Evolutionary conservation across 495 filamentous ascomycete genomes (phyloP).

Genomic region (Clohesyomyces aquaticus): DNA sequence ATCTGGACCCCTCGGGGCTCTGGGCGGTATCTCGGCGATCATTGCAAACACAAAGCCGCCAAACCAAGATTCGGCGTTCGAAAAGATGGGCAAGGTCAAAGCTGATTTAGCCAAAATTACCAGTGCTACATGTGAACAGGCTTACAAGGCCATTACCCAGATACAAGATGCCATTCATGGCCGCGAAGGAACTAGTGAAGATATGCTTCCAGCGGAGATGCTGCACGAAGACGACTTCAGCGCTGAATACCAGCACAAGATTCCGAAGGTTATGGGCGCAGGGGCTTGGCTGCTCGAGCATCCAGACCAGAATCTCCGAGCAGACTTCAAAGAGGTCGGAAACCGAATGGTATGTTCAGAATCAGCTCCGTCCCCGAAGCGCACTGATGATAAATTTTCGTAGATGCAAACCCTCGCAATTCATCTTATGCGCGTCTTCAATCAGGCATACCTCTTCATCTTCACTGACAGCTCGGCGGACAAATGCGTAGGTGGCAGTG

Average conservation of each 20-base stretch:
- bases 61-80: constrained; percentile 2
- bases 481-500: background rate
- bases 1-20: constrained; percentile 2
- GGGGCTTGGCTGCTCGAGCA: constrained; percentile 5
- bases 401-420: constrained; percentile 1
- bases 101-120: constrained; percentile 2
- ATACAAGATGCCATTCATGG: constrained; percentile 10
- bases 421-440: constrained; percentile 2
- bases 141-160: constrained; percentile 1
- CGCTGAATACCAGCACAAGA: constrained; percentile 1
- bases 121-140: background rate
- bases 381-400: background rate
- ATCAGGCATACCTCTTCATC: constrained; percentile 3
- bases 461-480: constrained; percentile 2
- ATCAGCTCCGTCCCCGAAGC: background rate
- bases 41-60: constrained; percentile 8
- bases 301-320: constrained; percentile 2
- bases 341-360: constrained; percentile 9
- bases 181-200: constrained; percentile 7
- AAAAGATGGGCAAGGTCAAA: constrained; percentile 5
- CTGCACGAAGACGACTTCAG: background rate
- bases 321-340: constrained; percentile 5
- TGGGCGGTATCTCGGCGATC: constrained; percentile 5
- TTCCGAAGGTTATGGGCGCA: constrained; percentile 1
- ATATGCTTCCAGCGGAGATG: constrained; percentile 7